Base-by-base conservation (phyloP, 495 filamentous ascomycete species). In the Penicillium silybi region DNA sequence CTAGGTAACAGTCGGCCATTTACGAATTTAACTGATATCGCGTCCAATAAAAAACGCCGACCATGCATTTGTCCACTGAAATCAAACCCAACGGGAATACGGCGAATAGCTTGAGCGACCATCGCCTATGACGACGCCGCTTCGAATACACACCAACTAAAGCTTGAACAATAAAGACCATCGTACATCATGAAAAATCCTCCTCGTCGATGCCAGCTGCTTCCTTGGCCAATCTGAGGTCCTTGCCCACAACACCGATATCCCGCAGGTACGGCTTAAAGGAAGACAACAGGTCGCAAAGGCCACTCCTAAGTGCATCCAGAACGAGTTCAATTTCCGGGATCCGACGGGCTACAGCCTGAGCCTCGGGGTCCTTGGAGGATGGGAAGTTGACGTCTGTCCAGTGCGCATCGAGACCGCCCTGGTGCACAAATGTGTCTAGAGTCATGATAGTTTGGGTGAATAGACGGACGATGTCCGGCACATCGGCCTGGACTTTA, bases 401-500 rank as follows among this genome's bases (percentile, higher is more conserved):
- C 91, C 92, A 96, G 70, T 93, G 87, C 4, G 78, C 69, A 22
- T 77, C 72, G 13, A 93, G 66, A 3, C 69, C 72, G 11, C 59
- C 72, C 26, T 64, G 51, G 29, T 72, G 62, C 18, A 80, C 69
- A 60, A 95, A 93, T 10, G 56, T 63, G 54, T 95, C 85, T n/a
- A 96, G 64, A 42, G 80, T 81, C 20, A 73, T 78, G 52, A 87
- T 81, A 0, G 87, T 82, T 3, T 70, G 59, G 1, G 86, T 88
- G 57, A 91, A 85, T 2, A 82, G 81, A 44, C 83, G 77, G 41
- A 97, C 80, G 26, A 95, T 80, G 7, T 65, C 61, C 6, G 88
- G 80, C 2, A 97, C 81, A 59, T 92, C 85, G 27, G 81, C 77
- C 45, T 92, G 84, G 37, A 96, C 93, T 58, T 87, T 85, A 22